phyloP scores from a whole-genome alignment of 495 filamentous ascomycete species.

The Aspergillus sparsus region DNA sequence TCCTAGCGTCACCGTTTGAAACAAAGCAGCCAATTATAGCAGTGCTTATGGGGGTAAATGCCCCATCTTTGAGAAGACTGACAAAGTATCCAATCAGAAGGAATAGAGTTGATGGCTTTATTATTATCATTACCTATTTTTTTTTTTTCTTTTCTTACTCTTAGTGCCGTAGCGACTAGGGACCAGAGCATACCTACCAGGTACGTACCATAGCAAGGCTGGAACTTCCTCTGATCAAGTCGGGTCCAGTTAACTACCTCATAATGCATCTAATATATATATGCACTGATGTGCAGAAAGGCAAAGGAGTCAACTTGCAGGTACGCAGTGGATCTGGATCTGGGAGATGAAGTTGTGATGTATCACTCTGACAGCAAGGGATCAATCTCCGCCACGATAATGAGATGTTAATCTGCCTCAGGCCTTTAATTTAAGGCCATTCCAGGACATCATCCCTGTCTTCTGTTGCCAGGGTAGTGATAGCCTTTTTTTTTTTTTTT shows the following conservation, averaged over 20 bases:
- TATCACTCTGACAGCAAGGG: conserved; percentile 16
- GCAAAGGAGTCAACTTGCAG: conserved; percentile 1
- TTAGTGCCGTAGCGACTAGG: background rate
- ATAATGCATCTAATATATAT: background rate
- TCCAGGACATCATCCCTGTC: conserved; percentile 14
- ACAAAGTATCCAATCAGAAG: conserved; percentile 25
- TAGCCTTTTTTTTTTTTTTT: conserved; percentile 8
- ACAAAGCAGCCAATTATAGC: conserved; percentile 20
- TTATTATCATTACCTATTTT: background rate
- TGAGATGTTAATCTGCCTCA: conserved; percentile 1
- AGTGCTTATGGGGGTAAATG: conserved; percentile 20
- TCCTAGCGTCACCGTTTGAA: conserved; percentile 44
- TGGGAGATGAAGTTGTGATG: conserved; percentile 6
- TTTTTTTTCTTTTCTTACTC: background rate
- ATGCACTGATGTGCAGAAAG: background rate
- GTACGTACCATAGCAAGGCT: background rate
- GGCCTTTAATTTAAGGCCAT: conserved; percentile 7
- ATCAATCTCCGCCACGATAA: conserved; percentile 11
- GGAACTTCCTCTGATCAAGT: background rate
- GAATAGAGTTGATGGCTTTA: conserved; percentile 5
- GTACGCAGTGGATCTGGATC: background rate
- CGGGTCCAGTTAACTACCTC: background rate
- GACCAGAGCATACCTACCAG: background rate
- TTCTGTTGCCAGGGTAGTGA: conserved; percentile 14
- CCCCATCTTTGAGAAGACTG: conserved; percentile 24